Percentiles rank a stretch among this genome's conserved stretches.
Conservation (phyloP, 2,329 filamentous ascomycete genomes). For the Fusarium sororula region DNA sequence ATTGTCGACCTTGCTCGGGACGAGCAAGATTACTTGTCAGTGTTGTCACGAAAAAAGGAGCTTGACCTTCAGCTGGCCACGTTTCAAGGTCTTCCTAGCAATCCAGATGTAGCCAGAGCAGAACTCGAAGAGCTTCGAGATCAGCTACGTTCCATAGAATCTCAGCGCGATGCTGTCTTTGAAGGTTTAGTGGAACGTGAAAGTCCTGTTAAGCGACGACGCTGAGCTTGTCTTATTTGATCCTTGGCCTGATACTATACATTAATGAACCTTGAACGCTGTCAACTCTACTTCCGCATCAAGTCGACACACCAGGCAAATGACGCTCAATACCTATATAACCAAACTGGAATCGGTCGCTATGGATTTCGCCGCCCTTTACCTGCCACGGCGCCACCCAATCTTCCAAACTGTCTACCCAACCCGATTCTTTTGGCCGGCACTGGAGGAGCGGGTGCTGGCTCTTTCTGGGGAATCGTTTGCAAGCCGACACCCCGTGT, state of each 20-base stretch:
- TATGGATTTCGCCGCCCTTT: conserved; percentile 63
- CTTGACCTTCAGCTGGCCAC: conserved; percentile 70
- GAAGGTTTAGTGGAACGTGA: conserved; percentile 74
- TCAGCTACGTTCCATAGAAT: conserved; percentile 69
- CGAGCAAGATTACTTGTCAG: conserved; percentile 65
- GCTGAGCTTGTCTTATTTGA: conserved; percentile 35
- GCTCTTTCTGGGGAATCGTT: conserved; percentile 61
- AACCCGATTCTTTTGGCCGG: conserved; percentile 69
- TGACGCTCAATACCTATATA: conserved; percentile 11
- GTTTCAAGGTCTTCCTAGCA: conserved; percentile 78
- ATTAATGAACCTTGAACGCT: conserved; percentile 18
- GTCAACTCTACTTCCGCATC: neutral
- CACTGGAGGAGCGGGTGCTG: conserved; percentile 51
- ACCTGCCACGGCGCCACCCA: conserved; percentile 76
- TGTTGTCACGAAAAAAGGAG: conserved; percentile 66
- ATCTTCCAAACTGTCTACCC: conserved; percentile 73
- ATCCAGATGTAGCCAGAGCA: conserved; percentile 72
- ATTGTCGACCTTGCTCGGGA: conserved; percentile 67
- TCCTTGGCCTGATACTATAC: conserved; percentile 29
- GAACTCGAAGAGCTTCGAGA: conserved; percentile 74
- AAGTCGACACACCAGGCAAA: conserved; percentile 6
- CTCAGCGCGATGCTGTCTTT: conserved; percentile 76
- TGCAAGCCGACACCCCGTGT: conserved; percentile 48
- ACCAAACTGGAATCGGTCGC: conserved; percentile 5
- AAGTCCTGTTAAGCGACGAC: conserved; percentile 58